Evolutionary conservation across 2,329 filamentous ascomycete genomes (phyloP).

Genomic region (Chalaropsis thielavioides): DNA sequence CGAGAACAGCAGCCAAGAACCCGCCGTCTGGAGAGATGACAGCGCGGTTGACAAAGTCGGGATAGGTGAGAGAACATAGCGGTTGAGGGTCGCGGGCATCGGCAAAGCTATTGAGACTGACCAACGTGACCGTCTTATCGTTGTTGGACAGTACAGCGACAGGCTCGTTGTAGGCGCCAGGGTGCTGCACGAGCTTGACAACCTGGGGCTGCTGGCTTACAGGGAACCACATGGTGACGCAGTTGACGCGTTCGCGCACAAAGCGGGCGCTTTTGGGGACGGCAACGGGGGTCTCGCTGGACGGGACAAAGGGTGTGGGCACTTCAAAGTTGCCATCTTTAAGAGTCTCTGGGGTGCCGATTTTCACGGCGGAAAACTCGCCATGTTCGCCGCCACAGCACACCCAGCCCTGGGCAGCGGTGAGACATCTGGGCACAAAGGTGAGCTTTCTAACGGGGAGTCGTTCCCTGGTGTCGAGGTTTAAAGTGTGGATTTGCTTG

Average conservation of each 20-base stretch:
- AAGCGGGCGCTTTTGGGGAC: constrained; percentile 36
- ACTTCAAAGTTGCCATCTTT: constrained; percentile 3
- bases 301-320: background rate
- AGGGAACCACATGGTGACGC: constrained; percentile 49
- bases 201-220: constrained; percentile 25
- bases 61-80: constrained; percentile 57
- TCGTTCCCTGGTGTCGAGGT: constrained; percentile 49
- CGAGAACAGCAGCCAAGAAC: constrained; percentile 69
- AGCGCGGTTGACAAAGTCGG: constrained; percentile 82
- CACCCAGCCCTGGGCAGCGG: constrained; percentile 75
- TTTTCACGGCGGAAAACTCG: constrained; percentile 67
- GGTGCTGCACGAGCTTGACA: constrained; percentile 11
- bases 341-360: constrained; percentile 24
- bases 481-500: constrained; percentile 49
- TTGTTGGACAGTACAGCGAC: constrained; percentile 79
- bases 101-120: constrained; percentile 52
- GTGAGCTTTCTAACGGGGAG: constrained; percentile 40
- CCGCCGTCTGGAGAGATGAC: constrained; percentile 82
- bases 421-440: constrained; percentile 70
- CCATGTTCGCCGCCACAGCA: constrained; percentile 82
- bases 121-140: constrained; percentile 75
- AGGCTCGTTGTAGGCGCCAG: constrained; percentile 33
- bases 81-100: constrained; percentile 35
- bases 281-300: background rate
- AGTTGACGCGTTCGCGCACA: constrained; percentile 49